phyloP scores from a whole-genome alignment of 768 basidiomycete genomes.

The Pulveroboletus ravenelii region DNA sequence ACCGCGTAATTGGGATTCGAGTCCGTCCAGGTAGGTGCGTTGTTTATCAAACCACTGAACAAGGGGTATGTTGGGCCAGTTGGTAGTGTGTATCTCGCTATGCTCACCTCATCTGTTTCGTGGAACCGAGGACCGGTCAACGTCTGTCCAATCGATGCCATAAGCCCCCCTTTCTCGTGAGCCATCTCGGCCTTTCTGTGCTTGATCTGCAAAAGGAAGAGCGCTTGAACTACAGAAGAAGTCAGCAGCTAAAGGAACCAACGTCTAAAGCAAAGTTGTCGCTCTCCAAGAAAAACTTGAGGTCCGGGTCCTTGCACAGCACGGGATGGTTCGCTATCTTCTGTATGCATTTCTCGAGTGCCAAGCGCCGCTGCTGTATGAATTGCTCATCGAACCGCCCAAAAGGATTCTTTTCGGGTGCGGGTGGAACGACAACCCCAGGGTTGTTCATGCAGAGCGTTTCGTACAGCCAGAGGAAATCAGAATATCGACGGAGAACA shows the following conservation, averaged over 20 bases:
- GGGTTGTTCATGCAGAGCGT: constrained; percentile 86
- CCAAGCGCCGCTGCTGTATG: constrained; percentile 77
- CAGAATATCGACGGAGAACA: constrained; percentile 94
- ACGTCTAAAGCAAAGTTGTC: constrained; percentile 91
- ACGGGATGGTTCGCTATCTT: constrained; percentile 94
- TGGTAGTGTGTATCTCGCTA: background rate
- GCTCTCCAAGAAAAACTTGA: constrained; percentile 88
- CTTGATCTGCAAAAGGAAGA: constrained; percentile 59
- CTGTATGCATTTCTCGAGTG: constrained; percentile 84
- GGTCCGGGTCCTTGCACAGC: constrained; percentile 79
- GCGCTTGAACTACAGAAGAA: background rate
- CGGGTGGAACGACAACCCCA: constrained; percentile 94
- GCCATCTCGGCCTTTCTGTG: constrained; percentile 75
- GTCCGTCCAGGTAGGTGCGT: constrained; percentile 77
- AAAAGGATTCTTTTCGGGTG: constrained; percentile 91
- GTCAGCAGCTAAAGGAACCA: constrained; percentile 28
- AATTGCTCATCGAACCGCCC: constrained; percentile 93
- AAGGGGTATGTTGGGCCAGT: background rate
- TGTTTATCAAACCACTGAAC: constrained; percentile 90
- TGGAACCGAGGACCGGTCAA: constrained; percentile 77
- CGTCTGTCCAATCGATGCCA: constrained; percentile 78
- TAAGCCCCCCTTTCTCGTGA: constrained; percentile 74
- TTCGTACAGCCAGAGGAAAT: constrained; percentile 96
- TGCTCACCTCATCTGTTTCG: constrained; percentile 78
- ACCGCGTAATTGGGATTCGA: constrained; percentile 84